Conservation (phyloP, 352 stramenopile species). For the Blastocystis sp. region DNA sequence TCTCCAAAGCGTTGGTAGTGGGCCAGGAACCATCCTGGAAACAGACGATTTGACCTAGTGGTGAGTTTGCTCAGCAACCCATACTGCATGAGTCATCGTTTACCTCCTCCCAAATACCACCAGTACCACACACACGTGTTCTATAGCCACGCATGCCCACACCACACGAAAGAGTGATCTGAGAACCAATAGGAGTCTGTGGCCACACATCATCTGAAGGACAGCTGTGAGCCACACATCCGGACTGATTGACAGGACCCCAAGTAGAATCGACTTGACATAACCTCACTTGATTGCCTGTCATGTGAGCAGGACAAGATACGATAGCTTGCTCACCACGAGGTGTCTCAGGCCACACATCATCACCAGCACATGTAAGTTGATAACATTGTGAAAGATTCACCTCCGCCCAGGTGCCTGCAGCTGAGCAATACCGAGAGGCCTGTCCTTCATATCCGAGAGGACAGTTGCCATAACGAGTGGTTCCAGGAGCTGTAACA, state of each 20-base stretch:
- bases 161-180: not conserved
- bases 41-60: conserved; percentile 35
- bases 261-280: conserved; percentile 24
- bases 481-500: conserved; percentile 17
- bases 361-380: conserved; percentile 26
- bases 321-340: conserved; percentile 9
- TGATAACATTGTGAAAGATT: conserved; percentile 25
- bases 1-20: conserved; percentile 50
- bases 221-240: conserved; percentile 55
- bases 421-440: conserved; percentile 10
- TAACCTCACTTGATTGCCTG: not conserved
- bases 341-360: conserved; percentile 36
- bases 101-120: conserved; percentile 33
- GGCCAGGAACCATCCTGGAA: conserved; percentile 5
- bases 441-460: conserved; percentile 3
- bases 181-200: conserved; percentile 4
- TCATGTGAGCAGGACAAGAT: conserved; percentile 3
- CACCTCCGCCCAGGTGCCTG: conserved; percentile 32
- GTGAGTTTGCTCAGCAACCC: not conserved
- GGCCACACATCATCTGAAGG: conserved; percentile 18
- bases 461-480: not conserved
- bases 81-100: not conserved
- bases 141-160: conserved; percentile 6
- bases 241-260: conserved; percentile 27
- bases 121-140: conserved; percentile 17